These are phyloP conservation scores for Globisporangium yorkense DNA, from an alignment of 352 stramenopile species.

Conservation along the genomic window DNA sequence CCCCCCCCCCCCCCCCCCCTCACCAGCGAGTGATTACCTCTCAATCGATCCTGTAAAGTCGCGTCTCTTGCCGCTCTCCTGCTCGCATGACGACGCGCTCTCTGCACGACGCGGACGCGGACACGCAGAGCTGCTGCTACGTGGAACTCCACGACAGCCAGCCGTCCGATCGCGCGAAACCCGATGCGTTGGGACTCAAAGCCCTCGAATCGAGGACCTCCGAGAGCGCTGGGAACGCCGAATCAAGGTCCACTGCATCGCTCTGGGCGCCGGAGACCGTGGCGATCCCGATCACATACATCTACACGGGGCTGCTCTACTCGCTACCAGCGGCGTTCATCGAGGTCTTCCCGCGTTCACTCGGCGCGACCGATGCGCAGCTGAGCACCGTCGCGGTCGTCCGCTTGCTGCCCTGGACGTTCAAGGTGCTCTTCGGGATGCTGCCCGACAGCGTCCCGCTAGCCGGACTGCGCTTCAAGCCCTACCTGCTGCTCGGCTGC, in stretches of 20 bases:
- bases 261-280: constrained; percentile 46
- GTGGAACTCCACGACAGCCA: constrained; percentile 3
- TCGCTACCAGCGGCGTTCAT: constrained; percentile 68
- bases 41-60: constrained; percentile 6
- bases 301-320: constrained; percentile 65
- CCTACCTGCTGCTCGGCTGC: constrained; percentile 70
- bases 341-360: constrained; percentile 61
- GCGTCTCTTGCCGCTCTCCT: too few species aligned
- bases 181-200: background rate
- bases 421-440: constrained; percentile 76
- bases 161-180: background rate
- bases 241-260: constrained; percentile 13
- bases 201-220: too few species aligned
- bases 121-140: constrained; percentile 8
- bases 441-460: constrained; percentile 64
- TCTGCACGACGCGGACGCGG: background rate
- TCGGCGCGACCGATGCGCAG: constrained; percentile 60
- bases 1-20: too few species aligned
- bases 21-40: background rate
- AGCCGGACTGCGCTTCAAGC: constrained; percentile 52
- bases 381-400: constrained; percentile 66
- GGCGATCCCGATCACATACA: constrained; percentile 74
- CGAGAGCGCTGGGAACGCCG: background rate
- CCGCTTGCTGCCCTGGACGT: constrained; percentile 63
- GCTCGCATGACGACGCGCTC: constrained; percentile 1